phyloP scores from a whole-genome alignment of 768 basidiomycete species.

The Lentinula raphanica region DNA sequence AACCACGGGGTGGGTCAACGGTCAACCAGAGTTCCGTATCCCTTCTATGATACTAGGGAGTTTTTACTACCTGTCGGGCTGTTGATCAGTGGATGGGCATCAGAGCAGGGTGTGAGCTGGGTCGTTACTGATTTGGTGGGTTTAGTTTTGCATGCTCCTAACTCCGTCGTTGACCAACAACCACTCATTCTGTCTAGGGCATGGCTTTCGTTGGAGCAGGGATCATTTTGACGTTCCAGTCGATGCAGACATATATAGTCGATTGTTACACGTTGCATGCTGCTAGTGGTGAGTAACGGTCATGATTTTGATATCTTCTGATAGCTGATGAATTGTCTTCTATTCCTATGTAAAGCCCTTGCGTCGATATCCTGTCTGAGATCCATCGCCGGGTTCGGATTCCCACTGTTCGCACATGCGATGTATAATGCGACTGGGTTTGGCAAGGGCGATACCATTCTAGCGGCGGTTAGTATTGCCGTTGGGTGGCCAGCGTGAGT shows the following conservation, averaged over 20 bases:
- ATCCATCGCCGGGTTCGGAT: conserved; percentile 65
- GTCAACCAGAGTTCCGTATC: conserved; percentile 47
- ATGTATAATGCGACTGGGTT: conserved; percentile 66
- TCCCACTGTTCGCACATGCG: conserved; percentile 69
- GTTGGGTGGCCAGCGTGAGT: conserved; percentile 53
- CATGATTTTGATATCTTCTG: too few species aligned
- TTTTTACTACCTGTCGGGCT: conserved; percentile 56
- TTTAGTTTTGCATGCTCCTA: not conserved
- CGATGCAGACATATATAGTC: conserved; percentile 63
- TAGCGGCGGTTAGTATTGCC: conserved; percentile 52
- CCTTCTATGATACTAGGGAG: conserved; percentile 58
- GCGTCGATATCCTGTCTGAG: conserved; percentile 58
- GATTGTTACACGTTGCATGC: conserved; percentile 63
- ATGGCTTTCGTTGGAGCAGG: conserved; percentile 56
- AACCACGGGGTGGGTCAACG: conserved; percentile 31
- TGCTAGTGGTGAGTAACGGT: conserved; percentile 59
- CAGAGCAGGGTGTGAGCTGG: conserved; percentile 57
- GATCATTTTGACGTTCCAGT: conserved; percentile 53
- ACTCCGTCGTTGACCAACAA: too few species aligned
- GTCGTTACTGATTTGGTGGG: conserved; percentile 53
- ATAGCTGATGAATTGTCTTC: not conserved
- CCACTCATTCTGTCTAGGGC: conserved; percentile 22
- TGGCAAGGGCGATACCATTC: conserved; percentile 63
- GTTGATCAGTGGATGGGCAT: conserved; percentile 67
- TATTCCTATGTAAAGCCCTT: not conserved